phyloP scores from a whole-genome alignment of 2,329 filamentous ascomycete genomes.

The Geosmithia morbida region DNA sequence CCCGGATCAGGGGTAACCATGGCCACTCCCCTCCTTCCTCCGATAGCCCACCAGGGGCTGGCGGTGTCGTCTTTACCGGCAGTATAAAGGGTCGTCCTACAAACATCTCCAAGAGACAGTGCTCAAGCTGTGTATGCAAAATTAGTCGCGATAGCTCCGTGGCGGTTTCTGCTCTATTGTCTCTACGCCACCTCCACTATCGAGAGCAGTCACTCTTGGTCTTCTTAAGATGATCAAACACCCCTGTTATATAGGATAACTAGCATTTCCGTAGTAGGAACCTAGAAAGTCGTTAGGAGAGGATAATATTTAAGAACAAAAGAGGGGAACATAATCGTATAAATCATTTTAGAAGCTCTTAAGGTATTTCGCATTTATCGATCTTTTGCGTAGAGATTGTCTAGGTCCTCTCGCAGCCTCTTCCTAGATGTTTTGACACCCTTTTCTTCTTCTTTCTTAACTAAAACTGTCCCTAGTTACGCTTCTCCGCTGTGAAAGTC shows the following conservation, averaged over 20 bases:
- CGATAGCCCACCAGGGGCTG: slow-evolving; percentile 9
- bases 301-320: background rate
- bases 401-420: too few species aligned
- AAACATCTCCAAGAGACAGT: slow-evolving; percentile 18
- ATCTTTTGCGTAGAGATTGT: too few species aligned
- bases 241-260: slow-evolving; percentile 9
- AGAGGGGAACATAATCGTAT: slow-evolving; percentile 19
- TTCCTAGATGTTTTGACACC: too few species aligned
- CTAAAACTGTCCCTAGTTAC: too few species aligned
- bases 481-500: too few species aligned
- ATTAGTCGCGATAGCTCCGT: background rate
- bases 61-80: background rate
- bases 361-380: too few species aligned
- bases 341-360: slow-evolving; percentile 20
- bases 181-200: slow-evolving; percentile 6
- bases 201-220: slow-evolving; percentile 15
- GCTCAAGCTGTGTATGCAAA: slow-evolving; percentile 5
- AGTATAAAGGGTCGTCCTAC: slow-evolving; percentile 36
- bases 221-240: slow-evolving; percentile 13
- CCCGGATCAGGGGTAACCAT: slow-evolving; percentile 25
- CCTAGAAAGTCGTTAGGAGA: background rate
- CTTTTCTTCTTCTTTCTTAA: too few species aligned
- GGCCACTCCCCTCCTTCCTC: slow-evolving; percentile 11
- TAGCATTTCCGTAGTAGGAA: slow-evolving; percentile 1
- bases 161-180: background rate